Evolutionary conservation across 441 rosid species (phyloP).

Genomic region (Euphorbia schlechtendalii): DNA sequence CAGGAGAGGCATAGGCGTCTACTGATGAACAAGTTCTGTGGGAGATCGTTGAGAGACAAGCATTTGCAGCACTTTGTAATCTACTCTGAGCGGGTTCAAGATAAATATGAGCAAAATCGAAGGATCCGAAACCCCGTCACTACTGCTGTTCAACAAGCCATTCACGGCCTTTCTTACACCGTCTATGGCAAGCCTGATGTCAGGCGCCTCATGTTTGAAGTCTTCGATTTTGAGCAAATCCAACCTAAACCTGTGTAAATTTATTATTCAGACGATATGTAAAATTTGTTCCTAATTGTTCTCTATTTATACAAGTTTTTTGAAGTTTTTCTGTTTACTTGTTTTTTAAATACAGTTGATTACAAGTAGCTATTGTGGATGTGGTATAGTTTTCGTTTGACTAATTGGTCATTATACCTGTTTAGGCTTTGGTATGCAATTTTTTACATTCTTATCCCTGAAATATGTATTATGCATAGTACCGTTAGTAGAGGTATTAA

Average conservation of each 20-base stretch:
- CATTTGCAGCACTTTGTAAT: constrained; percentile 52
- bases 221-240: constrained; percentile 87
- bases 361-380: too few species aligned
- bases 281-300: background rate
- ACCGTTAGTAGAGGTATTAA: too few species aligned
- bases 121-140: constrained; percentile 74
- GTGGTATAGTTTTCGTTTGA: too few species aligned
- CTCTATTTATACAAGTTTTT: too few species aligned
- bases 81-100: constrained; percentile 73
- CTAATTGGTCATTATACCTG: too few species aligned
- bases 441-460: too few species aligned
- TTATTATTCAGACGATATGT: too few species aligned
- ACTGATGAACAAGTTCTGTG: constrained; percentile 90
- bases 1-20: constrained; percentile 81
- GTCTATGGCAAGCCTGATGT: constrained; percentile 83
- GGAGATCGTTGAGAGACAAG: constrained; percentile 73
- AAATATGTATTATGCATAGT: too few species aligned
- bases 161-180: constrained; percentile 78
- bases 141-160: constrained; percentile 78
- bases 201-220: constrained; percentile 84
- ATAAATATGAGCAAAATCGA: constrained; percentile 68
- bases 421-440: too few species aligned
- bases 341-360: too few species aligned
- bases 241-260: constrained; percentile 67
- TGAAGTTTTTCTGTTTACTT: too few species aligned